Evolutionary conservation across 495 filamentous ascomycete species (phyloP), one percentile per base, ranked within the genome.

Genomic region (Cercophora sp.): DNA sequence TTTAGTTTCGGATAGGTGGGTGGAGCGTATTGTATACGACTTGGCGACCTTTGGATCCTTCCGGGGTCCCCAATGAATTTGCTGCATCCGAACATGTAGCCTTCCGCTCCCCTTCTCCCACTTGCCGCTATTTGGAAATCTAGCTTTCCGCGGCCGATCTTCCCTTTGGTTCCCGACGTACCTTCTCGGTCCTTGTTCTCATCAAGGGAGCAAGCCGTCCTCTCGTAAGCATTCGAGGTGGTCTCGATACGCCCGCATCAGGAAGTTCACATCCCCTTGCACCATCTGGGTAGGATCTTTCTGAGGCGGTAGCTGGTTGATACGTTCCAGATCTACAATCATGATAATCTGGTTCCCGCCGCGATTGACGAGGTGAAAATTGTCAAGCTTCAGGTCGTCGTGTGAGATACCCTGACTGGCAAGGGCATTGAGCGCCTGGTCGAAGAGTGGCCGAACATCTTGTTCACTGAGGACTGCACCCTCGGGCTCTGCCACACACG

Each of bases 341-440:
- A 49, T 49, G 25, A 49, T 37, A 16, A 26, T 26, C 27, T 35
- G 35, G 45, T 48, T 32, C 45, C 25, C 45, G 46, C 46, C 22
- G 5, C 16, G 19, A 26, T 37, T 35, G 22, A 49, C 46, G 46
- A 49, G 46, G 25, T 49, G 46, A 26, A 49, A 49, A 49, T 49
- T 49, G 29, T 49, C 46, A 26, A 49, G 46, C 46, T 49, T 49
- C 27, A 49, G 18, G 29, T 49, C 46, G 46, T 49, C 46, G 27
- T 49, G 46, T 31, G 27, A 49, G 19, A 49, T 49, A 26, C 46
- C 46, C n/a, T 37, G 46, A 26, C 46, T 37, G 27, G 46, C 46
- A 35, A 49, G 46, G 25, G 46, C 27, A 36, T 31, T 22, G 29
- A 49, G 46, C 4, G 46, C 46, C 46, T 49, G 46, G 29, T 49